Evolutionary conservation across 169 alveolate species (phyloP), one percentile per base, ranked within the genome.

Genomic region (Plasmodium reichenowi): DNA sequence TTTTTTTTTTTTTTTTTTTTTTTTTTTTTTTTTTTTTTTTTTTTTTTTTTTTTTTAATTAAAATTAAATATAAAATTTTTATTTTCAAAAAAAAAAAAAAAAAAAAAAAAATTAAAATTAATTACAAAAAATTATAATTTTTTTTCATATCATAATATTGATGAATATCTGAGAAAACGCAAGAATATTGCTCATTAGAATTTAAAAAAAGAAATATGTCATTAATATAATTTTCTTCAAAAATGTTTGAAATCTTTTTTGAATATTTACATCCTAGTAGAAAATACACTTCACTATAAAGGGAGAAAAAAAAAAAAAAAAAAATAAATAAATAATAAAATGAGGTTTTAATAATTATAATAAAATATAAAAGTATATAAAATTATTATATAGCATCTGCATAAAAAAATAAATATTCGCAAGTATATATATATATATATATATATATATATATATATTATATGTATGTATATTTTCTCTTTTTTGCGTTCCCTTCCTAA

Each of bases 201-300:
- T 85, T 85, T 66, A 85, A 73, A 47, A 85, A 85, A 73, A 66
- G 48, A 24, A 71, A 85, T n/a, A 85, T 15, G 54, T 85, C 87
- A n/a, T 26, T 72, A 17, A 85, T 52, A 52, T 85, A 85, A 38
- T 70, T 71, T 64, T 54, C 92, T 17, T 71, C 75, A 48, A 85
- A 71, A 10, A 85, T 71, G 13, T 10, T 22, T 60, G 52, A 24
- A 22, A 80, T n/a, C 2, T 60, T 29, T 15, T 52, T 17, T 7
- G 76, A 32, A 71, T 85, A 85, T 64, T 85, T 85, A 52, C 32
- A 73, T 24, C 72, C 2, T 59, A 85, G 32, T 5, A 85, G 6
- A 29, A 85, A 15, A 32, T 71, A 85, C 6, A 85, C 76, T 56
- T 85, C 92, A 56, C 92, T 85, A 52, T 29, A 71, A 48, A 74